A percentile compares a stretch with the other conserved stretches of the same genome.
These are phyloP conservation scores for Cyberlindnera americana DNA, from an alignment of 805 yeast species.

Conservation along the genomic window DNA sequence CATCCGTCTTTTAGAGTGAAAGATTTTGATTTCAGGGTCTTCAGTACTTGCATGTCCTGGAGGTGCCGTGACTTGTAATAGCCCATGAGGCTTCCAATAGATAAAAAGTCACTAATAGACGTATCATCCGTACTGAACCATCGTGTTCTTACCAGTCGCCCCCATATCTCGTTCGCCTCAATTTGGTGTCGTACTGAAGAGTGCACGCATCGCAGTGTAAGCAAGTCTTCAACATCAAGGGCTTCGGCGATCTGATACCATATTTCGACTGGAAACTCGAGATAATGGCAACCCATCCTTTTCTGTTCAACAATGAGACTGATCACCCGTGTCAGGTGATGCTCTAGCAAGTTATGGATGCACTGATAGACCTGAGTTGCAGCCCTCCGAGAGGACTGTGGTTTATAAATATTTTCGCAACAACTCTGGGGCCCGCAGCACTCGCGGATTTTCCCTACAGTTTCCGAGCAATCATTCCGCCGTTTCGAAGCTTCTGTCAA, in stretches of 20 bases:
- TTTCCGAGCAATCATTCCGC: too few relatives aligned
- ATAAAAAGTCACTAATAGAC: not conserved
- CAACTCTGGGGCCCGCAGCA: too few relatives aligned
- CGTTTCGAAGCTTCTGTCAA: too few relatives aligned
- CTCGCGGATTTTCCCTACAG: too few relatives aligned
- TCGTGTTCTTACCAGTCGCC: conserved; percentile 3
- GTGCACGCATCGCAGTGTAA: conserved; percentile 11
- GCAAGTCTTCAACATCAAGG: conserved; percentile 13
- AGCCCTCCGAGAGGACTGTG: too few relatives aligned
- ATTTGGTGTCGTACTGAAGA: conserved; percentile 2
- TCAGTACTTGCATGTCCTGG: conserved; percentile 3
- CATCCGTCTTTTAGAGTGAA: conserved; percentile 12
- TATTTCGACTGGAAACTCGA: conserved; percentile 20
- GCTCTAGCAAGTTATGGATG: too few relatives aligned
- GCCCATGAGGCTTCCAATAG: not conserved
- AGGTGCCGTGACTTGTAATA: conserved; percentile 9
- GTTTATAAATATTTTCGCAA: too few relatives aligned
- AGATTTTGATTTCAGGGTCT: conserved; percentile 1
- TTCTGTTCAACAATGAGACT: too few relatives aligned
- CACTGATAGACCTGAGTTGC: too few relatives aligned
- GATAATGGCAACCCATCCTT: conserved; percentile 3
- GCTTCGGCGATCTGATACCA: conserved; percentile 13
- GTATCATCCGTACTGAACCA: conserved; percentile 20
- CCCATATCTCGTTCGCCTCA: conserved; percentile 19
- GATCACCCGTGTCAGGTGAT: too few relatives aligned